Percentiles rank a stretch among this genome's conserved stretches.
These are phyloP conservation scores for Leptosphaerulina australis DNA, from an alignment of 2,329 filamentous ascomycete genomes.

Conservation along the genomic window DNA sequence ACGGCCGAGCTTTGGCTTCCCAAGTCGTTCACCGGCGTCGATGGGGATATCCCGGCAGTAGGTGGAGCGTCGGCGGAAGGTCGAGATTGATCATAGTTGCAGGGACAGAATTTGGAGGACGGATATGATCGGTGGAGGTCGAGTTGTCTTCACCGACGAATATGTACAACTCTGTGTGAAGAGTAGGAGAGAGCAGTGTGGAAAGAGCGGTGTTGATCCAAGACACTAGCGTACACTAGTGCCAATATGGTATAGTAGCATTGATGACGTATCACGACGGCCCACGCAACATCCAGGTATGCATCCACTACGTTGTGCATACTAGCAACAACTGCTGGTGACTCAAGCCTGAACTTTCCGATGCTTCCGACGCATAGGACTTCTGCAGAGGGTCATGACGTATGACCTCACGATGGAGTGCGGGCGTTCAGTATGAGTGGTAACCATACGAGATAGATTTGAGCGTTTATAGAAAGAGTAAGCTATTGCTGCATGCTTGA, in stretches of 20 bases:
- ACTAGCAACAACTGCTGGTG: slow-evolving; percentile 3
- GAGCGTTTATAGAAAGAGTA: slow-evolving; percentile 1
- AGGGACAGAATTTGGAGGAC: background rate
- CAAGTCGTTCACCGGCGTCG: slow-evolving; percentile 15
- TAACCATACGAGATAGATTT: slow-evolving; percentile 2
- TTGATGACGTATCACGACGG: slow-evolving; percentile 27
- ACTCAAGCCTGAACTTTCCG: slow-evolving; percentile 11
- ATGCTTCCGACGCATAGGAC: background rate
- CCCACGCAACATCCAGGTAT: slow-evolving; percentile 8
- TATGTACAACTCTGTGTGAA: slow-evolving; percentile 12
- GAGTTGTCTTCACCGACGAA: slow-evolving; percentile 40
- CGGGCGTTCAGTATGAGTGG: background rate
- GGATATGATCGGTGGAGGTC: slow-evolving; percentile 21
- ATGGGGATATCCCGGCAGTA: background rate
- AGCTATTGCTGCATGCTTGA: background rate
- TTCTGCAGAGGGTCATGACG: slow-evolving; percentile 8
- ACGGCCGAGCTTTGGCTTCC: slow-evolving; percentile 14
- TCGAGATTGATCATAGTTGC: slow-evolving; percentile 11
- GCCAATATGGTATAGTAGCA: slow-evolving; percentile 5
- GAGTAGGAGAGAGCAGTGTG: slow-evolving; percentile 15
- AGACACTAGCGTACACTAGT: slow-evolving; percentile 15
- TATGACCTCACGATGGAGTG: background rate
- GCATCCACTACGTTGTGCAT: slow-evolving; percentile 12
- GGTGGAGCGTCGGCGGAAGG: slow-evolving; percentile 7
- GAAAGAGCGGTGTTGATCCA: slow-evolving; percentile 39